Evolutionary conservation across 1,284 basidiomycete species (phyloP), one percentile per base, ranked within the genome.

Genomic region (Microbotryum silenes-acaulis): DNA sequence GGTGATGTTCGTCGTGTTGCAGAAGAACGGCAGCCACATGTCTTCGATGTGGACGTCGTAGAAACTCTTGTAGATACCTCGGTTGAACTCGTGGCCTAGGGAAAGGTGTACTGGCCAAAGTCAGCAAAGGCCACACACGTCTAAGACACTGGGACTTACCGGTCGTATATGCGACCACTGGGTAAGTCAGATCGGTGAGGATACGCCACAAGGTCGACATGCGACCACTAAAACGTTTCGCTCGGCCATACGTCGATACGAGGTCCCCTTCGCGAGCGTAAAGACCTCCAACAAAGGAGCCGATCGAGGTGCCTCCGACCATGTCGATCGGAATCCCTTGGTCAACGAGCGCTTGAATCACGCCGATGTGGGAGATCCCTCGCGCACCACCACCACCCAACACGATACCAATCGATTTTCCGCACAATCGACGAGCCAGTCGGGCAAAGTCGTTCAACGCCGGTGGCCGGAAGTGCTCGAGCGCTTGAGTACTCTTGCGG

Each of bases 1-100:
- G 56, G 88, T 93, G 74, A 99, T 97, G 73, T 97, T 97, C n/a
- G 96, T 97, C 8, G 93, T 92, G 73, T 97, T 97, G 77, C 91
- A 96, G 78, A 93, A 99, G 78, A 87, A 99, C 2, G 96, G 94
- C 5, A 98, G 81, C 96, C 94, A 98, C 74, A 72, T 59, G 74
- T 75, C 75, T 70, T 97, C 93, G 59, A 98, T 97, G 75, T 96
- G 91, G 50, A 91, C 84, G 73, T 91, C 89, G 72, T 91, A 93
- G 74, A 97, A 94, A 3, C 85, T 82, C 79, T 91, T 89, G 77
- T 88, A 91, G 59, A 91, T 83, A 7, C 84, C 81, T 33, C 89
- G 81, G 73, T 91, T 89, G 62, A 73, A 94, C 76, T 93, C 91
- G 71, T 94, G 91, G 6, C 89, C 89, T 90, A 37, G 37, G 9